Conservation (phyloP, 345 rosid species). For the Populus pruinosa region DNA sequence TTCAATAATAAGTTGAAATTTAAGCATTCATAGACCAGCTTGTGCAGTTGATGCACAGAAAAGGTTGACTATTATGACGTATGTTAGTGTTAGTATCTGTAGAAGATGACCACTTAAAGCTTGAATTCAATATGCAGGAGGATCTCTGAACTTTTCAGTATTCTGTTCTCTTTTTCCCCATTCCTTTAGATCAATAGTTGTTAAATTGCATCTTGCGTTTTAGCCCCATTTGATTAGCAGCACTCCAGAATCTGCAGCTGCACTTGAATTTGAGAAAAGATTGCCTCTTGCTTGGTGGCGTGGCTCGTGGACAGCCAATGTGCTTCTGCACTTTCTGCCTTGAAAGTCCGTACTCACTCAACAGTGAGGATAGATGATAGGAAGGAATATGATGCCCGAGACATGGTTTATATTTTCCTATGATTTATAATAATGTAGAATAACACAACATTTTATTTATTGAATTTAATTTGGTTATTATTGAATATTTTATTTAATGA, state of each 20-base stretch:
- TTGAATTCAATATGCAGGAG: background rate
- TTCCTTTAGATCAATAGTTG: background rate
- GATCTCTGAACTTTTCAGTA: background rate
- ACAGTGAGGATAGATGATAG: background rate
- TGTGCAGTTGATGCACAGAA: constrained; percentile 3
- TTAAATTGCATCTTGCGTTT: background rate
- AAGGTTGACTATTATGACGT: background rate
- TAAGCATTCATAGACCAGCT: constrained; percentile 6
- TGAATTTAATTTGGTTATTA: too few relatives aligned
- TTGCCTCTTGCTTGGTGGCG: background rate
- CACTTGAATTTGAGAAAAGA: background rate
- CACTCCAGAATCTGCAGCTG: background rate
- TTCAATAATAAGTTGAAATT: constrained; percentile 23
- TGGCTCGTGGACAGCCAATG: background rate
- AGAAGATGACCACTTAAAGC: background rate
- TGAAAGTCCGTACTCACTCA: background rate
- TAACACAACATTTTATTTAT: too few relatives aligned
- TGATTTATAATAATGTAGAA: too few relatives aligned
- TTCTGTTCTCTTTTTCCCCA: background rate
- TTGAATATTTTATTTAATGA: too few relatives aligned
- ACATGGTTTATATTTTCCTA: too few relatives aligned
- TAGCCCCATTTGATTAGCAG: background rate
- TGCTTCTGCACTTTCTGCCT: background rate
- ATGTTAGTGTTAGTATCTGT: background rate
- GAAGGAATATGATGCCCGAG: too few relatives aligned